These are phyloP conservation scores for Trichoderma reesei DNA, from an alignment of 495 filamentous ascomycete genomes.

Conservation along the genomic window DNA sequence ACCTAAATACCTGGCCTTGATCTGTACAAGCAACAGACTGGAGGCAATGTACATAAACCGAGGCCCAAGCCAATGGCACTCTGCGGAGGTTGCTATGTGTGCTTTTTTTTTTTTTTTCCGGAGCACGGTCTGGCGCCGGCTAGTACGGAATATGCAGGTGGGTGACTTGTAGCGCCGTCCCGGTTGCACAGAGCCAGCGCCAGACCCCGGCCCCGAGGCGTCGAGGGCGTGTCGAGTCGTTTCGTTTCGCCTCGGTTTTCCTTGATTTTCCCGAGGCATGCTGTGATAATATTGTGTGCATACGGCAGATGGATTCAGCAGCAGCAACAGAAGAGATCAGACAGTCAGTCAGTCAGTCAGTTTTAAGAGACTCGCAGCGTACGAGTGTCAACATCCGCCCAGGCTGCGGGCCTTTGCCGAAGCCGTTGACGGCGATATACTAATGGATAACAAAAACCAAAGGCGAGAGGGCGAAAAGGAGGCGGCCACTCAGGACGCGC, in stretches of 20 bases:
- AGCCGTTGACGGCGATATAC: neutral
- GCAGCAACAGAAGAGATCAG: too few species aligned
- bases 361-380: too few species aligned
- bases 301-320: too few species aligned
- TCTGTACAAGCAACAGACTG: neutral
- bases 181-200: neutral
- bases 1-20: neutral
- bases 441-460: too few species aligned
- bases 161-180: conserved; percentile 1
- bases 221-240: neutral
- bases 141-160: conserved; percentile 9
- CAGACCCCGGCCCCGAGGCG: neutral
- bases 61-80: neutral
- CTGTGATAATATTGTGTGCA: too few species aligned
- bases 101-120: too few species aligned
- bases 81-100: neutral
- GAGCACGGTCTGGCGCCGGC: conserved; percentile 3
- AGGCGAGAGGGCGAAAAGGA: neutral
- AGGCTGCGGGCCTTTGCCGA: neutral
- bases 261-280: too few species aligned
- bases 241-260: neutral
- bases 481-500: neutral
- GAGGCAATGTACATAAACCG: neutral
- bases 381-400: too few species aligned
- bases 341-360: too few species aligned